Percentiles rank a stretch among this genome's conserved stretches.
phyloP scores from a whole-genome alignment of 2,329 filamentous ascomycete genomes.

The Monosporascus sp. region DNA sequence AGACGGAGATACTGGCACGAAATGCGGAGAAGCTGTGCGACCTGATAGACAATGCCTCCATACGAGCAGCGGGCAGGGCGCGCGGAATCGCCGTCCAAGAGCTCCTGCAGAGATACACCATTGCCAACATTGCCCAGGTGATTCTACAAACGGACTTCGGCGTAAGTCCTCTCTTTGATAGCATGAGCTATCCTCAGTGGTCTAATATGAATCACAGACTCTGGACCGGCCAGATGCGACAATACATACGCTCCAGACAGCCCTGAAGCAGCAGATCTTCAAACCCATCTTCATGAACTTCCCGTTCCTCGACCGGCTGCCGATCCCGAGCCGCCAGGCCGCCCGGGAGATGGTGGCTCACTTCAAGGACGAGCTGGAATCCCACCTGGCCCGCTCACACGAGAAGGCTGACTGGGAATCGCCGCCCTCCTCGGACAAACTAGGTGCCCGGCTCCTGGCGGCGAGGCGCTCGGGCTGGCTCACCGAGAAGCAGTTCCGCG shows the following conservation, averaged over 20 bases:
- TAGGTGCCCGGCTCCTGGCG: constrained; percentile 17
- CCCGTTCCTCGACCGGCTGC: constrained; percentile 24
- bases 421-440: no score
- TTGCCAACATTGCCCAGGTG: constrained; percentile 30
- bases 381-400: background rate
- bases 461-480: constrained; percentile 18
- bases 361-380: constrained; percentile 21
- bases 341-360: constrained; percentile 20
- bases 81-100: constrained; percentile 26
- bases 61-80: constrained; percentile 5
- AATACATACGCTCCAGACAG: constrained; percentile 19
- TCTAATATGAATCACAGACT: constrained; percentile 10
- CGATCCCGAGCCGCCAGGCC: constrained; percentile 20
- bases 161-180: constrained; percentile 6
- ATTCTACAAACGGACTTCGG: constrained; percentile 22
- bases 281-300: constrained; percentile 31
- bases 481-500: constrained; percentile 32
- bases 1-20: constrained; percentile 12
- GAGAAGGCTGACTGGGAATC: no score
- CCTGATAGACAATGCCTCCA: no score
- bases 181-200: background rate
- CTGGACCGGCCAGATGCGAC: constrained; percentile 14
- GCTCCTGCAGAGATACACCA: constrained; percentile 30
- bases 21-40: constrained; percentile 19
- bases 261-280: constrained; percentile 29